Conservation (phyloP, 306 rosid species). For the Pterocarpus macrocarpus region DNA sequence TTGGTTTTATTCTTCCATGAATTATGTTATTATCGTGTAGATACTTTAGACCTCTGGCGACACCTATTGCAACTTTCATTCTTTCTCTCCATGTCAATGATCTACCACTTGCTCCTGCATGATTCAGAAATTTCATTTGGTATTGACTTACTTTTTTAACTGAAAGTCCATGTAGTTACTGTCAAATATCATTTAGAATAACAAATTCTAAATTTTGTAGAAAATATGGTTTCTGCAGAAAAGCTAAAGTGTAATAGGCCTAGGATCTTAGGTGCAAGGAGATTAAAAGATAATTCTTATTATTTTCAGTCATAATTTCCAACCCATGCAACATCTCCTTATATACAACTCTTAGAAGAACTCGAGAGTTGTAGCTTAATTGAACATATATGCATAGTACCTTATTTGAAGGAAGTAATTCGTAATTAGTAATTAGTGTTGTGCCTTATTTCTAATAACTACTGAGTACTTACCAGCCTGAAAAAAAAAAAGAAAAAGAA, state of each 20-base stretch:
- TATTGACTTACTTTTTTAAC: conserved; percentile 2
- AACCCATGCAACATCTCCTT: neutral
- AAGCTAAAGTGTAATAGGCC: no score
- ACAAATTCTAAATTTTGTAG: neutral
- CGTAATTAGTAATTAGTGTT: no score
- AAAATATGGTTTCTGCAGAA: neutral
- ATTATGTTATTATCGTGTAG: conserved; percentile 72
- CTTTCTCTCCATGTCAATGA: conserved; percentile 78
- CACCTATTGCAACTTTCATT: conserved; percentile 78
- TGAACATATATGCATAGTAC: no score
- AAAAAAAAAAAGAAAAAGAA: no score
- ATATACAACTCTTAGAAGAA: neutral
- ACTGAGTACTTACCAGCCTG: no score
- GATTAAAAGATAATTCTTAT: no score
- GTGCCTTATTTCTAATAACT: no score
- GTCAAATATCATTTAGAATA: conserved; percentile 5
- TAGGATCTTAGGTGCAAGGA: neutral
- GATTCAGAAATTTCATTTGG: conserved; percentile 26
- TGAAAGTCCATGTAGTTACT: neutral
- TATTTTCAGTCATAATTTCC: neutral
- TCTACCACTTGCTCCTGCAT: conserved; percentile 56
- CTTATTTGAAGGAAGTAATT: no score
- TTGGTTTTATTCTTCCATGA: conserved; percentile 84
- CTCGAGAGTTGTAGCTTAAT: no score
- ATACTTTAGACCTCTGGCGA: conserved; percentile 71